Evolutionary conservation across 1,139 yeast species (phyloP).

Genomic region (Suhomyces bribrorum): DNA sequence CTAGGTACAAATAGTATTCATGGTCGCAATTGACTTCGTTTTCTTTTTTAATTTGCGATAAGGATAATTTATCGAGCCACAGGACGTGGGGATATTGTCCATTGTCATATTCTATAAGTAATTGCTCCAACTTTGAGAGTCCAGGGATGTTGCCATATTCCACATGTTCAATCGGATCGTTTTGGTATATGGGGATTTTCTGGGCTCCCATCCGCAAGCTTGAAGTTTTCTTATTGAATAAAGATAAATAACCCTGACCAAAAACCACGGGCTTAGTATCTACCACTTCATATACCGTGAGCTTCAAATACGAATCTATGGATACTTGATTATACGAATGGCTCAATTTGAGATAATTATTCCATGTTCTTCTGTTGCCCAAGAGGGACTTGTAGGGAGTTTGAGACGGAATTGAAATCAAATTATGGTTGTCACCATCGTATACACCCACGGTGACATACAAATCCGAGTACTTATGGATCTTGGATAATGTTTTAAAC

Average conservation of each 20-base stretch:
- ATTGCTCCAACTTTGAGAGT: conserved; percentile 46
- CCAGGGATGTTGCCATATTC: conserved; percentile 28
- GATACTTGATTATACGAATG: conserved; percentile 70
- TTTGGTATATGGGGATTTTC: conserved; percentile 30
- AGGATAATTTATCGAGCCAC: conserved; percentile 77
- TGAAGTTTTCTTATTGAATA: conserved; percentile 51
- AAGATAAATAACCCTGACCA: conserved; percentile 59
- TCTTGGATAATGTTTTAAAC: conserved; percentile 51
- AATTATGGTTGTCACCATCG: conserved; percentile 55
- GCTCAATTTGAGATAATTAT: conserved; percentile 69
- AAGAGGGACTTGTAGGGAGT: conserved; percentile 66
- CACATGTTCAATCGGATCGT: conserved; percentile 13
- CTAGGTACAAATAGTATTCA: conserved; percentile 58
- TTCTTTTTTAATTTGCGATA: conserved; percentile 46
- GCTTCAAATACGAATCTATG: conserved; percentile 56
- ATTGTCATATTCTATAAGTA: conserved; percentile 63
- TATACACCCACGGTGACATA: conserved; percentile 62
- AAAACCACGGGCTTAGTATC: conserved; percentile 51
- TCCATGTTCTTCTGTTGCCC: conserved; percentile 43
- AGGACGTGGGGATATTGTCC: conserved; percentile 62
- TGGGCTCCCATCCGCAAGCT: conserved; percentile 42
- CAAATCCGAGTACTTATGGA: conserved; percentile 58
- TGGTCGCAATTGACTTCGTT: conserved; percentile 23
- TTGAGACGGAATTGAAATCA: conserved; percentile 65
- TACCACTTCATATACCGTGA: conserved; percentile 67